Base-by-base conservation (phyloP, 2,329 filamentous ascomycete species). In the Triangularia setosa region DNA sequence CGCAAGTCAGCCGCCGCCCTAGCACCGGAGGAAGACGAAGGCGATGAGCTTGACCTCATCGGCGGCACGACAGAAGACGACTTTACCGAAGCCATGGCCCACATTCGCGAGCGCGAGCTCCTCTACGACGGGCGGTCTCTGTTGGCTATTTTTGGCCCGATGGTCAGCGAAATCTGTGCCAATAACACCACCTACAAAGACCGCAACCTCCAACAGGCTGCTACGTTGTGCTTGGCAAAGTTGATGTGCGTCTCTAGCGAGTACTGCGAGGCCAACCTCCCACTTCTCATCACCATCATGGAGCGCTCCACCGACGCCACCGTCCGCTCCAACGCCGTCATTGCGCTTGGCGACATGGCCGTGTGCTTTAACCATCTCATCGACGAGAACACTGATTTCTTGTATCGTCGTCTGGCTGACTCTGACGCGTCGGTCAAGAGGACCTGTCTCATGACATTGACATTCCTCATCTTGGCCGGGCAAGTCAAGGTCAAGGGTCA, bases 401-500 rank as follows among this genome's bases (percentile, higher is more conserved):
- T 99, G 52, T 99, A 99, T 78, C 89, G 95, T 21, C 88, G 96
- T 18, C 84, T 99, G 7, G 96, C 95, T 16, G 96, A 99, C 73
- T 81, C 86, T 16, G 93, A 97, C 71, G 86, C 87, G 23, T 94
- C 90, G 2, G 95, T 99, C 67, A 99, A 98, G 82, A 88, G 95
- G 11, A 99, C 96, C 0, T 99, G 95, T 77, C 84, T 99, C 23
- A 99, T 98, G 95, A 99, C 96, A 0, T 79, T 99, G 70, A 99
- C 96, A 0, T 99, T 99, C 83, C 79, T 99, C 63, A 99, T 99
- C 72, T 80, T 99, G 54, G 95, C 95, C 0, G 95, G 96, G 25
- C 95, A 99, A 78, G 94, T 99, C 80, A 99, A 99, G 83, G 95
- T 99, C 77, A 99, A 99, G 82, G 95, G 95, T 25, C 95, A 99